phyloP scores from a whole-genome alignment of 495 filamentous ascomycete species.

The Trichoderma reesei region DNA sequence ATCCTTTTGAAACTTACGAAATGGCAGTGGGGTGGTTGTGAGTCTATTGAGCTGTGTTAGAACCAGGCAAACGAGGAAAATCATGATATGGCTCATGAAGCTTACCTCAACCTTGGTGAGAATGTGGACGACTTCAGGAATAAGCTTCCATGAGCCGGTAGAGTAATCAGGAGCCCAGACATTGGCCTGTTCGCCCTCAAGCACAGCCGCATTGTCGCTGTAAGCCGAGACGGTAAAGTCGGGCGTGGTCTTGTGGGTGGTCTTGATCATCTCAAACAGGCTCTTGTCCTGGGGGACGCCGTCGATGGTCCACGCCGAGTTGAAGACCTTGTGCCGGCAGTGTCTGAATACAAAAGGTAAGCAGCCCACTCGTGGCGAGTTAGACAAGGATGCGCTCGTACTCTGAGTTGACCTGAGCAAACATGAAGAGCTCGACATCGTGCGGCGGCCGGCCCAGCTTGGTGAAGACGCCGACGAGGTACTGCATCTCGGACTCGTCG shows the following conservation, averaged over 20 bases:
- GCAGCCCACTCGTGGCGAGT: background rate
- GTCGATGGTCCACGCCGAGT: conserved; percentile 96
- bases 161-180: conserved; percentile 79
- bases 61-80: background rate
- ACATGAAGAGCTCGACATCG: conserved; percentile 98
- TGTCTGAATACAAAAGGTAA: conserved; percentile 27
- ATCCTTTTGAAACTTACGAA: conserved; percentile 31
- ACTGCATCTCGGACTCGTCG: conserved; percentile 85
- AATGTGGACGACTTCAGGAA: conserved; percentile 80
- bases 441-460: conserved; percentile 64
- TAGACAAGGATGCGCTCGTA: background rate
- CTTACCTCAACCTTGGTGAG: conserved; percentile 74
- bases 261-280: conserved; percentile 90
- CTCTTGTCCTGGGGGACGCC: conserved; percentile 65
- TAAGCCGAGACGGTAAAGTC: conserved; percentile 84
- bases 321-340: conserved; percentile 75
- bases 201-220: conserved; percentile 91
- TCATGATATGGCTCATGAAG: too few relatives aligned
- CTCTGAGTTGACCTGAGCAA: conserved; percentile 89
- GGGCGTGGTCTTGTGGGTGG: conserved; percentile 74
- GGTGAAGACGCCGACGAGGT: conserved; percentile 75
- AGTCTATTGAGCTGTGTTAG: conserved; percentile 32
- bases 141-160: conserved; percentile 80
- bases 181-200: conserved; percentile 62
- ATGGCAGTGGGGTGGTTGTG: conserved; percentile 98